These are phyloP conservation scores for Fusarium miscanthi DNA, from an alignment of 2,329 filamentous ascomycete genomes.

Conservation along the genomic window DNA sequence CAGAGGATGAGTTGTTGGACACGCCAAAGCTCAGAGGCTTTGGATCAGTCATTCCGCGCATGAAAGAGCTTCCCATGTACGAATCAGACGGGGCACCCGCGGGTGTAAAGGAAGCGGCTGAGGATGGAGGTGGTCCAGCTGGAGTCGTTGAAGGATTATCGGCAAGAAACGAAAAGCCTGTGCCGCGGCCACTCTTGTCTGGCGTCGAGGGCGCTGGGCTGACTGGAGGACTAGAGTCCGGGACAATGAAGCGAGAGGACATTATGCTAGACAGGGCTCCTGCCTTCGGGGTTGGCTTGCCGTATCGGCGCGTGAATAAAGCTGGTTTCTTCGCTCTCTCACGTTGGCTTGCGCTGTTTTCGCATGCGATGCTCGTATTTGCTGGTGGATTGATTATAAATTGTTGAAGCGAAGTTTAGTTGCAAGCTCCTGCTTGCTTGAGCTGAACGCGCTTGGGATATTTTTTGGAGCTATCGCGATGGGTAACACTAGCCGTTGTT, in stretches of 20 bases:
- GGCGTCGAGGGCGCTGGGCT: slow-evolving; percentile 63
- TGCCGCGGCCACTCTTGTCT: slow-evolving; percentile 52
- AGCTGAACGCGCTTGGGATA: slow-evolving; percentile 42
- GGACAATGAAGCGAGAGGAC: slow-evolving; percentile 56
- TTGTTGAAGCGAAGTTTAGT: slow-evolving; percentile 29
- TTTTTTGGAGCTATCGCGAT: slow-evolving; percentile 48
- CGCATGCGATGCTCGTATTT: slow-evolving; percentile 21
- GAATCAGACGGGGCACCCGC: slow-evolving; percentile 66
- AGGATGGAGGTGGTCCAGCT: slow-evolving; percentile 63
- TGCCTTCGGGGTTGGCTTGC: slow-evolving; percentile 17
- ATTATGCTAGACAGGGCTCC: slow-evolving; percentile 48
- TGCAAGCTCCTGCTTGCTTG: slow-evolving; percentile 32
- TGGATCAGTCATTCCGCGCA: slow-evolving; percentile 55
- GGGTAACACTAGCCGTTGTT: slow-evolving; percentile 37
- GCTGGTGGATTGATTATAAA: slow-evolving; percentile 22
- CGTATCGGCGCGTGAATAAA: slow-evolving; percentile 16
- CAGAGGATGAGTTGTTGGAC: slow-evolving; percentile 38
- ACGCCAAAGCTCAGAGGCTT: slow-evolving; percentile 56
- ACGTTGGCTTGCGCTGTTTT: slow-evolving; percentile 4
- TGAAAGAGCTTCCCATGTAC: slow-evolving; percentile 65
- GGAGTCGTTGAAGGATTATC: slow-evolving; percentile 65
- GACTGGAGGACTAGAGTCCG: slow-evolving; percentile 56
- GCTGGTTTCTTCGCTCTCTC: slow-evolving; percentile 12
- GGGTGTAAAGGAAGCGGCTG: slow-evolving; percentile 66
- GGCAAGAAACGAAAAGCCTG: slow-evolving; percentile 54